These are phyloP conservation scores for Pichia nanzhaoensis DNA, from an alignment of 805 yeast genomes.

Conservation along the genomic window DNA sequence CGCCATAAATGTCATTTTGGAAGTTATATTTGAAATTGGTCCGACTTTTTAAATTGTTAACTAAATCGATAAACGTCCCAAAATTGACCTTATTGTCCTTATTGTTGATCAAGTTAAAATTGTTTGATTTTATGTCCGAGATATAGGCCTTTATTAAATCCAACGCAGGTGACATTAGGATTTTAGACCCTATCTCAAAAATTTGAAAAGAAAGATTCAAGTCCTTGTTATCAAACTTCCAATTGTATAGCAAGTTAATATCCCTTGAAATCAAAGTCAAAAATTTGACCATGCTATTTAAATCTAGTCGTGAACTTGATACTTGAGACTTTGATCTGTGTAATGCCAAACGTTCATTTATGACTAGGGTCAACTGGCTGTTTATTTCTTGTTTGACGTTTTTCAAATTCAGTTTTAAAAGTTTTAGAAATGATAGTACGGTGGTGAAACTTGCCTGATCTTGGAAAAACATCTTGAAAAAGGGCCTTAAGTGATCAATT, in stretches of 20 bases:
- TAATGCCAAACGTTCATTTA: slow-evolving; percentile 11
- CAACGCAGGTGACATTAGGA: slow-evolving; percentile 17
- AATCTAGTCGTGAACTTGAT: slow-evolving; percentile 8
- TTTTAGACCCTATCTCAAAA: slow-evolving; percentile 16
- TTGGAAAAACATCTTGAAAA: slow-evolving; percentile 17
- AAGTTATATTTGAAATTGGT: slow-evolving; percentile 20
- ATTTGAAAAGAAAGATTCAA: slow-evolving; percentile 18
- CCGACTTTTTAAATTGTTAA: slow-evolving; percentile 15
- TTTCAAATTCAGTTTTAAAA: slow-evolving; percentile 15
- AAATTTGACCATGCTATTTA: slow-evolving; percentile 16
- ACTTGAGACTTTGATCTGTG: slow-evolving; percentile 12
- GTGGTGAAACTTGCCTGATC: slow-evolving; percentile 19
- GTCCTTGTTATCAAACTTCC: slow-evolving; percentile 22
- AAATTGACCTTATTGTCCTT: slow-evolving; percentile 11
- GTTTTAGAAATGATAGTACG: slow-evolving; percentile 18
- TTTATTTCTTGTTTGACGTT: slow-evolving; percentile 12
- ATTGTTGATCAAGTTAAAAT: slow-evolving; percentile 5
- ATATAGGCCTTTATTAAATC: slow-evolving; percentile 19
- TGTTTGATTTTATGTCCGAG: slow-evolving; percentile 1
- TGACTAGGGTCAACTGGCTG: slow-evolving; percentile 7
- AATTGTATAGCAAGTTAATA: slow-evolving; percentile 21
- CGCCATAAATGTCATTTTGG: slow-evolving; percentile 22
- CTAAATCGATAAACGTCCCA: slow-evolving; percentile 13
- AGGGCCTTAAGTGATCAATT: slow-evolving; percentile 7
- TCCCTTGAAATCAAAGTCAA: slow-evolving; percentile 19